Conservation (phyloP, 495 filamentous ascomycete species). For the Penicillium parvum region DNA sequence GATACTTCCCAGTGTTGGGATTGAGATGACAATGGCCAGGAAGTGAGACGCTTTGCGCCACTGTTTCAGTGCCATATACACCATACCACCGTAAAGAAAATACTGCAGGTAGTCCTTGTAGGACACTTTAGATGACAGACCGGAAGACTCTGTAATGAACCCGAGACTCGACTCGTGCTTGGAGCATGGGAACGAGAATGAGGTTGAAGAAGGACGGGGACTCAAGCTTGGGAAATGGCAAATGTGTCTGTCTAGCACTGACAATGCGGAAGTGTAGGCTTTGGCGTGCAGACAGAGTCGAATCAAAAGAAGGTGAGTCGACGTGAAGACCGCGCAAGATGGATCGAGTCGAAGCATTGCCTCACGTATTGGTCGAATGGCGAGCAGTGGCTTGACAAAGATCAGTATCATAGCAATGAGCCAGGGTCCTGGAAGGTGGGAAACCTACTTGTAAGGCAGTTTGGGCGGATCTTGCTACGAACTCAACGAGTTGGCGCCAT, state of each 20-base stretch:
- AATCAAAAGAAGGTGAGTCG: conserved; percentile 57
- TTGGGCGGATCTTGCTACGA: conserved; percentile 38
- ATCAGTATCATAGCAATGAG: conserved; percentile 9
- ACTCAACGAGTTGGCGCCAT: conserved; percentile 51
- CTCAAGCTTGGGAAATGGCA: conserved; percentile 56
- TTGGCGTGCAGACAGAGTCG: conserved; percentile 55
- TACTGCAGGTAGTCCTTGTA: conserved; percentile 66
- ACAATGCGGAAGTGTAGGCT: conserved; percentile 53
- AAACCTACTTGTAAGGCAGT: conserved; percentile 37
- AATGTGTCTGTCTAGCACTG: conserved; percentile 64
- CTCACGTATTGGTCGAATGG: conserved; percentile 54
- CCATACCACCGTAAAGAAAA: conserved; percentile 71
- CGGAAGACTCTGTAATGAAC: conserved; percentile 55
- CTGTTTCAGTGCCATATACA: conserved; percentile 66
- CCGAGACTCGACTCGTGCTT: conserved; percentile 28
- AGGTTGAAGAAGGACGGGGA: conserved; percentile 20
- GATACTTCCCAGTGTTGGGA: conserved; percentile 52
- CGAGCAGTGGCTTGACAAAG: conserved; percentile 51
- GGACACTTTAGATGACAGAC: conserved; percentile 54
- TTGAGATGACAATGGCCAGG: conserved; percentile 63
- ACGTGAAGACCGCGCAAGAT: conserved; percentile 64
- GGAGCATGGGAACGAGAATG: conserved; percentile 22
- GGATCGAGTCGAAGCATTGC: conserved; percentile 72
- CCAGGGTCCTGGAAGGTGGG: background rate
- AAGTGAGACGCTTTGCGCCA: conserved; percentile 71